A percentile compares a stretch with the other conserved stretches of the same genome.
Evolutionary conservation across 163 green algal species (phyloP).

Genomic region (Scenedesmus sp.): DNA sequence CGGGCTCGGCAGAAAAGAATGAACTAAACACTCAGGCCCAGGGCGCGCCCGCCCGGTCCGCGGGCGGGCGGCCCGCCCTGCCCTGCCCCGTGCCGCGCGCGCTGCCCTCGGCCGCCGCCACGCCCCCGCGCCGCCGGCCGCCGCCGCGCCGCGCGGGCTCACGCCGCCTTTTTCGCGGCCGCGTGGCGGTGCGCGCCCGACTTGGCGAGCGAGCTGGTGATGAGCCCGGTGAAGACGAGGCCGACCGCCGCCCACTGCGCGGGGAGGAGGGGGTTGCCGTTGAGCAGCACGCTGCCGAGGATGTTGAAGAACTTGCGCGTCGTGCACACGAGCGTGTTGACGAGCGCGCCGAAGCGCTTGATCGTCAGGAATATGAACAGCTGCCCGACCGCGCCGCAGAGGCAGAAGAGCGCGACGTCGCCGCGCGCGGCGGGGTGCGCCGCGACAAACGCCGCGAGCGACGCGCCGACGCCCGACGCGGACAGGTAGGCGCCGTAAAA

Average conservation of each 20-base stretch:
- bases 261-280: slow-evolving; percentile 81
- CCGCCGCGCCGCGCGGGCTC: no score
- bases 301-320: slow-evolving; percentile 99
- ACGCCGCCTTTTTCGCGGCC: neutral
- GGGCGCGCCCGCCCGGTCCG: no score
- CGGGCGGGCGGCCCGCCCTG: no score
- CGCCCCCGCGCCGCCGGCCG: no score
- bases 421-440: slow-evolving; percentile 75
- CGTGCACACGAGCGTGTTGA: slow-evolving; percentile 95
- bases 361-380: slow-evolving; percentile 99
- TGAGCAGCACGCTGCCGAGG: slow-evolving; percentile 84
- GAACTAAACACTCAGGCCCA: slow-evolving; percentile 7
- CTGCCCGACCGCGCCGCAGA: slow-evolving; percentile 93
- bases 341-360: slow-evolving; percentile 89
- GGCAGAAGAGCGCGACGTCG: slow-evolving; percentile 94
- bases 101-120: no score
- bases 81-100: no score
- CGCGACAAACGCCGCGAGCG: slow-evolving; percentile 78
- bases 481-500: slow-evolving; percentile 80
- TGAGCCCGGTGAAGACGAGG: slow-evolving; percentile 90
- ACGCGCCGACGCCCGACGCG: slow-evolving; percentile 48
- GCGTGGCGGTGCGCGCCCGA: neutral
- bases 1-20: no score
- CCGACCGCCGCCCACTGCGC: slow-evolving; percentile 94
- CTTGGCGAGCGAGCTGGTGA: slow-evolving; percentile 22